Evolutionary conservation across 108 stramenopile genomes (phyloP).

Genomic region (Skeletonema menzelii): DNA sequence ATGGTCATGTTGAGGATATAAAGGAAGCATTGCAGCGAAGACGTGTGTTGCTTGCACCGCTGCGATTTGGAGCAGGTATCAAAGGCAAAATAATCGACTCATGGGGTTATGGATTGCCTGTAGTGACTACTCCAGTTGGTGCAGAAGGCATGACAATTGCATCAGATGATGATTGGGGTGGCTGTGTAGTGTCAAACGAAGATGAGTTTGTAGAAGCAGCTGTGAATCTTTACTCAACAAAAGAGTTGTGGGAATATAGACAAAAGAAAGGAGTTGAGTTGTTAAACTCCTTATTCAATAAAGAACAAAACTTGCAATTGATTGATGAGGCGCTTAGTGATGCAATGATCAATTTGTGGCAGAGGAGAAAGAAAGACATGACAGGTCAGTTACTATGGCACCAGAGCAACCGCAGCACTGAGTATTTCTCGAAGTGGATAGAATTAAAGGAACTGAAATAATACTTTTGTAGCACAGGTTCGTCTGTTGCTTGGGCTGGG

Average conservation of each 20-base stretch:
- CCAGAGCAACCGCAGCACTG: constrained; percentile 58
- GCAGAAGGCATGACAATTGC: constrained; percentile 62
- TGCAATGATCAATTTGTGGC: constrained; percentile 10
- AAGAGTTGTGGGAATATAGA: constrained; percentile 27
- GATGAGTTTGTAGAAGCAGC: constrained; percentile 56
- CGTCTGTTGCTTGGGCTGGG: too few species aligned
- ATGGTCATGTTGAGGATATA: constrained; percentile 54
- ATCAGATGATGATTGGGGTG: constrained; percentile 44
- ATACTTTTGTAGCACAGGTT: too few species aligned
- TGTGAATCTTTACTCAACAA: constrained; percentile 40
- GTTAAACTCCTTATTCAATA: constrained; percentile 34
- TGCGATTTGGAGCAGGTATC: constrained; percentile 84
- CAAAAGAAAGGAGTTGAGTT: constrained; percentile 20
- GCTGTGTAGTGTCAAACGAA: constrained; percentile 36
- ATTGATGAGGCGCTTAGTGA: constrained; percentile 27
- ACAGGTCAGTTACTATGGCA: constrained; percentile 62
- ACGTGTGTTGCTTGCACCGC: constrained; percentile 70
- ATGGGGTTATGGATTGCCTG: constrained; percentile 75
- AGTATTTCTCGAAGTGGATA: constrained; percentile 80
- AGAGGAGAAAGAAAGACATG: constrained; percentile 47
- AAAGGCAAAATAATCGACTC: constrained; percentile 87
- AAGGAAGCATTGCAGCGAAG: constrained; percentile 25
- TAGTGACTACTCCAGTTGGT: constrained; percentile 76
- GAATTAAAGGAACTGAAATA: constrained; percentile 54
- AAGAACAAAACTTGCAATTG: constrained; percentile 21